Evolutionary conservation across 2,329 filamentous ascomycete species (phyloP), one percentile per base, ranked within the genome.

Genomic region (Biscogniauxia sp.): DNA sequence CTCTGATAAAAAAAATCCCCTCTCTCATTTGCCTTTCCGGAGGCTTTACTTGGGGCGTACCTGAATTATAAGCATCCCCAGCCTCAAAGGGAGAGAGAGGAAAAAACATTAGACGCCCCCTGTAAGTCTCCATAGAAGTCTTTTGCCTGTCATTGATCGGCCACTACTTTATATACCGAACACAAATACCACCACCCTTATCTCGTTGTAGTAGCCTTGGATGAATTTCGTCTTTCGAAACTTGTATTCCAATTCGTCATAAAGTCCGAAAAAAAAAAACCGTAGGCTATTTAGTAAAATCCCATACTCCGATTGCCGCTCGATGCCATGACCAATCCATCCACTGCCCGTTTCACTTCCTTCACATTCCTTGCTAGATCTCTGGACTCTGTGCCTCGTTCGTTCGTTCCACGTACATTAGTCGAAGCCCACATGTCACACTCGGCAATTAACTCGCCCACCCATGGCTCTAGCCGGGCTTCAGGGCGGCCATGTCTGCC

Each of bases 341-440:
- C 76, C 11, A 82, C 78, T 20, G 80, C 76, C 56, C 80, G 74
- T 65, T 75, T 76, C 54, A 81, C 65, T 25, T 76, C 74, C 68
- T 75, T 78, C 51, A 83, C 70, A 56, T 74, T 71, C 17, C 79
- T 72, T 59, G 78, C 68, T 37, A 83, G 68, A 51, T 82, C 79
- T 19, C 75, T 74, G 23, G 80, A 68, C 56, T 82, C 80, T 37
- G 75, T 69, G 28, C 80, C 81, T 11, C 80, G 80, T 4, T 75
- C 73, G 66, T 82, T 83, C 58, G 66, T 55, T 49, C 56, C 64
- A 6, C 66, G 66, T 69, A 20, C 76, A 74, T 62, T 79, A 70
- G 25, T 77, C 72, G 15, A 75, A 65, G 56, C 74, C 74, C 55
- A 78, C 26, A 74, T 72, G 62, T 85, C 83, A 61, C 82, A 84